These are phyloP conservation scores for Eremomyces bilateralis DNA, from an alignment of 495 filamentous ascomycete species.

Conservation along the genomic window DNA sequence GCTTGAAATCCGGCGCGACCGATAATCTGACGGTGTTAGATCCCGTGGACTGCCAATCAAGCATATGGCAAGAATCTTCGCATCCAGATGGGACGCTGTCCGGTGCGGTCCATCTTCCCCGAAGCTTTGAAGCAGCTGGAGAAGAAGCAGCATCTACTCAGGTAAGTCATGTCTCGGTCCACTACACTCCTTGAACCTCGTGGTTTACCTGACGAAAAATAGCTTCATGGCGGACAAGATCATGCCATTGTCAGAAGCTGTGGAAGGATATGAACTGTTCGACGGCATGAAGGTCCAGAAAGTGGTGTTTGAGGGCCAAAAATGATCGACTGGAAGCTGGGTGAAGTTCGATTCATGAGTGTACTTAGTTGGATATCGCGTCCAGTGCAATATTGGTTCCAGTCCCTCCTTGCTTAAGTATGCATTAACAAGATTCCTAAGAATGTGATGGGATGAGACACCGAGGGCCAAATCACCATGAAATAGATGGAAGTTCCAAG, in stretches of 20 bases:
- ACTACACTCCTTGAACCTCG: not conserved
- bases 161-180: no score
- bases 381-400: no score
- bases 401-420: no score
- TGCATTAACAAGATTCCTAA: no score
- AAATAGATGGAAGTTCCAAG: no score
- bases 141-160: conserved; percentile 60
- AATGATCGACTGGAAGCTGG: not conserved
- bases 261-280: conserved; percentile 80
- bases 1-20: not conserved
- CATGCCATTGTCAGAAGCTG: conserved; percentile 67
- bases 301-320: conserved; percentile 36
- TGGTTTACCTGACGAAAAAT: conserved; percentile 14
- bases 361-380: no score
- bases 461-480: no score
- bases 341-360: no score
- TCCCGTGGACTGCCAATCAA: conserved; percentile 65
- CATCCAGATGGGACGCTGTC: conserved; percentile 87
- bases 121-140: conserved; percentile 58
- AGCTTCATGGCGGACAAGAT: conserved; percentile 87
- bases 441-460: no score
- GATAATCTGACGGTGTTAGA: conserved; percentile 25
- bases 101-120: conserved; percentile 64
- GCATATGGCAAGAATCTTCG: conserved; percentile 80
- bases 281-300: conserved; percentile 88